Evolutionary conservation across 768 basidiomycete genomes (phyloP).

Genomic region (Pleurotus djamor): DNA sequence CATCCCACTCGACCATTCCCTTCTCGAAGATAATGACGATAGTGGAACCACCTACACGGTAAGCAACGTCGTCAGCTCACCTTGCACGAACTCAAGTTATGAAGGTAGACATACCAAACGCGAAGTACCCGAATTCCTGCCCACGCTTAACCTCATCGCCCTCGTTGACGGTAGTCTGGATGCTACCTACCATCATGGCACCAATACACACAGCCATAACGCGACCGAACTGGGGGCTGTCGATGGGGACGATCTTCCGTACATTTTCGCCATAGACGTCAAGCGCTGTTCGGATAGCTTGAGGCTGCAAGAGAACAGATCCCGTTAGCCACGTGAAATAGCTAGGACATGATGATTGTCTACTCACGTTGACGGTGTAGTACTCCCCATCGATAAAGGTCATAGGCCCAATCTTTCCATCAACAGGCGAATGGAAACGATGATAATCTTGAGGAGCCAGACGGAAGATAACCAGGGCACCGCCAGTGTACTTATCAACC

Average conservation of each 20-base stretch:
- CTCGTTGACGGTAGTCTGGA: slow-evolving; percentile 82
- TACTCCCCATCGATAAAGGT: slow-evolving; percentile 87
- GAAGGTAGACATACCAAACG: slow-evolving; percentile 66
- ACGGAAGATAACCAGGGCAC: slow-evolving; percentile 86
- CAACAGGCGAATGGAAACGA: slow-evolving; percentile 87
- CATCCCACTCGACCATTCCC: slow-evolving; percentile 85
- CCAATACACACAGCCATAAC: slow-evolving; percentile 93
- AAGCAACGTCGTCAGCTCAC: not conserved
- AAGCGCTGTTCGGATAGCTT: slow-evolving; percentile 87
- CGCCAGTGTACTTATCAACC: slow-evolving; percentile 71
- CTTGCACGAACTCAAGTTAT: not conserved
- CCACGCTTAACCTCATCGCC: slow-evolving; percentile 80
- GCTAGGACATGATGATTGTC: not conserved
- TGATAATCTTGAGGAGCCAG: slow-evolving; percentile 96
- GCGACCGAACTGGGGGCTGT: slow-evolving; percentile 84
- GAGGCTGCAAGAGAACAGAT: slow-evolving; percentile 49
- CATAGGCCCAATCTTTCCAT: slow-evolving; percentile 82
- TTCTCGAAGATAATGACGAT: slow-evolving; percentile 91
- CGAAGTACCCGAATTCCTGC: slow-evolving; percentile 93
- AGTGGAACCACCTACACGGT: slow-evolving; percentile 82
- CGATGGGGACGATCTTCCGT: slow-evolving; percentile 89
- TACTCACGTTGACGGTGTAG: slow-evolving; percentile 89
- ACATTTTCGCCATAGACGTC: slow-evolving; percentile 96
- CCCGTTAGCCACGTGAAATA: not conserved
- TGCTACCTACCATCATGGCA: slow-evolving; percentile 95